phyloP scores from a whole-genome alignment of 768 basidiomycete genomes.

The Hortiboletus flavorubellus region DNA sequence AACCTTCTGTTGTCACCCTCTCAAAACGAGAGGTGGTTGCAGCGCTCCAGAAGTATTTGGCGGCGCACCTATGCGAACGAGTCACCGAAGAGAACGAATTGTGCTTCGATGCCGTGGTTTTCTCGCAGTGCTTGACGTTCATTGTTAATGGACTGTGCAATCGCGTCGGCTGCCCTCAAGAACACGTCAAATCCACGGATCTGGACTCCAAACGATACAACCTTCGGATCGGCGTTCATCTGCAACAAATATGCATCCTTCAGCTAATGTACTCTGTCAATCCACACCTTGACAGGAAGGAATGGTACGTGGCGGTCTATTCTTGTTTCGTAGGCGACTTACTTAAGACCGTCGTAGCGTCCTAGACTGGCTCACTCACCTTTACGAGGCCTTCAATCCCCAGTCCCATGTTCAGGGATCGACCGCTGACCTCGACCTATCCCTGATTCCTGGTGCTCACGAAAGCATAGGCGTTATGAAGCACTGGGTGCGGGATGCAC shows the following conservation, averaged over 20 bases:
- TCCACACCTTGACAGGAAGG: background rate
- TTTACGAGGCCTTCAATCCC: constrained; percentile 54
- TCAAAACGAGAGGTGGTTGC: constrained; percentile 20
- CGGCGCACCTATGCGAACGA: constrained; percentile 22
- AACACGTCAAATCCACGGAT: constrained; percentile 31
- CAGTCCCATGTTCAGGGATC: constrained; percentile 46
- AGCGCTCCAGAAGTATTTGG: constrained; percentile 23
- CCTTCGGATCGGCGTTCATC: constrained; percentile 39
- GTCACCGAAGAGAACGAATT: constrained; percentile 30
- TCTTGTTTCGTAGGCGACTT: too few species aligned
- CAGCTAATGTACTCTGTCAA: constrained; percentile 25
- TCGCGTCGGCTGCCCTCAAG: constrained; percentile 29
- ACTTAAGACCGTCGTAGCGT: background rate
- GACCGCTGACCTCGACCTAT: constrained; percentile 30
- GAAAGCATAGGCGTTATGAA: background rate
- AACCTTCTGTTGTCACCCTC: constrained; percentile 11
- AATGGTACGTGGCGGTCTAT: too few species aligned
- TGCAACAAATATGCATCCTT: constrained; percentile 50
- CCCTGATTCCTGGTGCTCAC: constrained; percentile 38
- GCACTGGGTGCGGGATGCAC: constrained; percentile 9
- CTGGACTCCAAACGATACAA: constrained; percentile 35
- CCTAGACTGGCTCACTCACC: constrained; percentile 38
- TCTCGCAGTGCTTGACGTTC: too few species aligned
- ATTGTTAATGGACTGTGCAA: constrained; percentile 32
- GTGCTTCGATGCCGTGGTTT: too few species aligned